These are phyloP conservation scores for Tremellales sp. DNA, from an alignment of 1,284 basidiomycete species.

Conservation along the genomic window DNA sequence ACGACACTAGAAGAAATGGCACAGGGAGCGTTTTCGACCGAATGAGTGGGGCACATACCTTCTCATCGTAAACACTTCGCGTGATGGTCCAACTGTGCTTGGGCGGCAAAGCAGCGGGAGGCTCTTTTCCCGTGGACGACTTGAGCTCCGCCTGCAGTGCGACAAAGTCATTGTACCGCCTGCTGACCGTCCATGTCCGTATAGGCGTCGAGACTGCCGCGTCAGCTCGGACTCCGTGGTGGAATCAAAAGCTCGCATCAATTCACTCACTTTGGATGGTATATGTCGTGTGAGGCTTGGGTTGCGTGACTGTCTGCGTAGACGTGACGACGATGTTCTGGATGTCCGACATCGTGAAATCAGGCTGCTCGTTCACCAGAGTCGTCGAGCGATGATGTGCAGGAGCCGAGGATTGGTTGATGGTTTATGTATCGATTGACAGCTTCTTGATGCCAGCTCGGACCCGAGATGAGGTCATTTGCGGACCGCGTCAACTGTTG, in stretches of 20 bases:
- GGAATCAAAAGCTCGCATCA: background rate
- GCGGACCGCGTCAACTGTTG: no score
- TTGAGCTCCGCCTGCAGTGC: constrained; percentile 77
- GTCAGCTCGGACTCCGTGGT: background rate
- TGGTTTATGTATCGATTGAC: no score
- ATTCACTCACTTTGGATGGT: constrained; percentile 41
- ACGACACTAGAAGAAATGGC: background rate
- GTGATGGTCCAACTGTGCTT: constrained; percentile 68
- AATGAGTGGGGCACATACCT: constrained; percentile 33
- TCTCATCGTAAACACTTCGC: constrained; percentile 42
- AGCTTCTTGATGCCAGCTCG: no score
- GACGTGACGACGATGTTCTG: constrained; percentile 45
- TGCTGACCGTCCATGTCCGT: constrained; percentile 86
- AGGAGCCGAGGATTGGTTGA: no score
- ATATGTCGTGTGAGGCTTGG: constrained; percentile 46
- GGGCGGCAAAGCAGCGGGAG: constrained; percentile 71
- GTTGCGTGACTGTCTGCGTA: constrained; percentile 40
- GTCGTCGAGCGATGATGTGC: background rate
- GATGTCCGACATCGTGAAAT: constrained; percentile 41
- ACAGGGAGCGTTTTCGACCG: background rate
- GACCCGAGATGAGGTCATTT: no score
- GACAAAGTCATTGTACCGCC: constrained; percentile 89
- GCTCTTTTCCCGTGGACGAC: constrained; percentile 63
- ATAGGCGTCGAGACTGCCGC: constrained; percentile 45
- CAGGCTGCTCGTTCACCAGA: background rate